phyloP scores from a whole-genome alignment of 1,284 basidiomycete genomes.

The Anthracocystis panici-leucophaei region DNA sequence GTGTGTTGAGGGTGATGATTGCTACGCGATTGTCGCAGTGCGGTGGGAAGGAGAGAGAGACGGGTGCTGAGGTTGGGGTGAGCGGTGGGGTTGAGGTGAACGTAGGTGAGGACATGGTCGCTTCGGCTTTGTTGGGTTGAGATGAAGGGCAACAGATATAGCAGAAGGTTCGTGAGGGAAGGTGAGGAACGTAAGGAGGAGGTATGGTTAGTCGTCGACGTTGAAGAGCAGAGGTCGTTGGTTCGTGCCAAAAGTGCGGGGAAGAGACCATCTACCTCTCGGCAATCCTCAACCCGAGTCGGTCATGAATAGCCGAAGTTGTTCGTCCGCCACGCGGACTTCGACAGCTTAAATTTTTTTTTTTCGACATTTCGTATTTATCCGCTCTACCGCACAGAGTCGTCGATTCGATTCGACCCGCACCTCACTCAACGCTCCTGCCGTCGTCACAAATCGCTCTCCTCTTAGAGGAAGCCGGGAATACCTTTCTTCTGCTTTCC shows the following conservation, averaged over 20 bases:
- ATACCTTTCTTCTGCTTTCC: constrained; percentile 3
- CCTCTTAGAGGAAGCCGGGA: constrained; percentile 19
- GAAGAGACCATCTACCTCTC: constrained; percentile 1
- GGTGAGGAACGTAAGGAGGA: background rate
- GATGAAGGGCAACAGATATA: background rate
- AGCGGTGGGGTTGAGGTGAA: constrained; percentile 35
- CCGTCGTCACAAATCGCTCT: constrained; percentile 24
- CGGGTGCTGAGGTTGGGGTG: constrained; percentile 22
- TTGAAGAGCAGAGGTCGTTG: background rate
- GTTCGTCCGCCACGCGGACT: constrained; percentile 2
- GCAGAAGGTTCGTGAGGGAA: background rate
- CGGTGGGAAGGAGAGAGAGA: constrained; percentile 48
- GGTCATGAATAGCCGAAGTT: constrained; percentile 27
- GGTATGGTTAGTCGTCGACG: background rate
- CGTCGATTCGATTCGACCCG: too few relatives aligned
- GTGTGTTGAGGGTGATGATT: constrained; percentile 45
- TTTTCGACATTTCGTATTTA: constrained; percentile 9
- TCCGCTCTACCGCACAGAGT: background rate
- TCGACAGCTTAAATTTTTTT: background rate
- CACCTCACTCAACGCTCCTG: background rate
- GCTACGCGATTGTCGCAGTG: constrained; percentile 49
- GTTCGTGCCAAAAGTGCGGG: constrained; percentile 10
- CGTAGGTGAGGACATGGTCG: constrained; percentile 10
- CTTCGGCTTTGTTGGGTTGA: background rate
- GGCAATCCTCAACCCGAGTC: constrained; percentile 9